A percentile compares a stretch with the other conserved stretches of the same genome.
Evolutionary conservation across 2,329 filamentous ascomycete species (phyloP).

Genomic region (Aspergillus terreus): DNA sequence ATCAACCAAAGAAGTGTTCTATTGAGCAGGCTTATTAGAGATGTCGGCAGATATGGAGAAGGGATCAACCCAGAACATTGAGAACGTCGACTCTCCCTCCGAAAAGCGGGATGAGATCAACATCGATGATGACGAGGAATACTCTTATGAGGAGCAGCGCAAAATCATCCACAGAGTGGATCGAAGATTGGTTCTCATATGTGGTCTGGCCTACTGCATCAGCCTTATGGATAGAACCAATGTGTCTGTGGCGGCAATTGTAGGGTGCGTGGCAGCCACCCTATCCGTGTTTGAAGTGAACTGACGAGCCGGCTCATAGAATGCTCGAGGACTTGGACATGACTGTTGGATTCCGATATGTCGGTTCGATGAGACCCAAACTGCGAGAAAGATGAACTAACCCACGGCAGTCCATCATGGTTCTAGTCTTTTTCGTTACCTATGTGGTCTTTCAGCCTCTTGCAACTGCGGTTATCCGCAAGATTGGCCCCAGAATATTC

Average conservation of each 20-base stretch:
- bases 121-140: slow-evolving; percentile 30
- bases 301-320: slow-evolving; percentile 43
- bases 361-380: slow-evolving; percentile 47
- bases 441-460: slow-evolving; percentile 30
- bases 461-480: slow-evolving; percentile 28
- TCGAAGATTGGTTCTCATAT: slow-evolving; percentile 57
- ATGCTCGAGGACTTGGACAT: neutral
- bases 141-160: slow-evolving; percentile 60
- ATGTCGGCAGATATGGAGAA: neutral
- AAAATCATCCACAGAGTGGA: slow-evolving; percentile 69
- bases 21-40: no score
- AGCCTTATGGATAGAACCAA: slow-evolving; percentile 78
- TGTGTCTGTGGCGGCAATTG: slow-evolving; percentile 64
- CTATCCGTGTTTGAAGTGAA: slow-evolving; percentile 22
- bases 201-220: slow-evolving; percentile 68
- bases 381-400: slow-evolving; percentile 47
- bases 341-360: neutral
- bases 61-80: slow-evolving; percentile 5
- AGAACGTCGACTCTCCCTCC: slow-evolving; percentile 9
- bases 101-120: neutral
- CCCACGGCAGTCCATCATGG: slow-evolving; percentile 44
- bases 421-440: slow-evolving; percentile 32
- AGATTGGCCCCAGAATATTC: slow-evolving; percentile 27
- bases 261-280: slow-evolving; percentile 46
- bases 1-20: no score